These are phyloP conservation scores for Claviceps sp. DNA, from an alignment of 2,329 filamentous ascomycete species.

Conservation along the genomic window DNA sequence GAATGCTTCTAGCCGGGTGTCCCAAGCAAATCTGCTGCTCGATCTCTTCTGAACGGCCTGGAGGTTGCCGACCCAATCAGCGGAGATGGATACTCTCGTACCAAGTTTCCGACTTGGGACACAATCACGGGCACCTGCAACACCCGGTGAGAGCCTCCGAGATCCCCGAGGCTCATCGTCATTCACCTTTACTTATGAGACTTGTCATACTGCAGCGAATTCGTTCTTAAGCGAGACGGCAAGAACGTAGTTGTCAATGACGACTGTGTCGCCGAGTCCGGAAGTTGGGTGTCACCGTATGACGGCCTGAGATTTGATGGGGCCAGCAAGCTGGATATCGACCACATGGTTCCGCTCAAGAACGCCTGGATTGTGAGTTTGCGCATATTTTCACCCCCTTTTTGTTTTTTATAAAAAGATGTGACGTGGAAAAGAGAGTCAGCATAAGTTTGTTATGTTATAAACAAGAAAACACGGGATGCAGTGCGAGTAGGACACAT, in stretches of 20 bases:
- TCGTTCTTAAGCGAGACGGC: constrained; percentile 62
- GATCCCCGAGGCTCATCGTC: background rate
- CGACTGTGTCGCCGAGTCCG: constrained; percentile 50
- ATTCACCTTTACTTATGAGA: background rate
- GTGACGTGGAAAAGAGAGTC: background rate
- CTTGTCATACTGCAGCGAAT: constrained; percentile 33
- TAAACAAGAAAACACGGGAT: no score
- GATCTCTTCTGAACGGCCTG: constrained; percentile 42
- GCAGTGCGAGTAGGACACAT: background rate
- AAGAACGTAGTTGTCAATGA: constrained; percentile 43
- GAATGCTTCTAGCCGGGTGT: constrained; percentile 38
- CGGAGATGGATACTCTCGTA: constrained; percentile 46
- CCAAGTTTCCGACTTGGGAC: constrained; percentile 60
- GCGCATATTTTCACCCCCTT: background rate
- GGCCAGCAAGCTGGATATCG: constrained; percentile 63
- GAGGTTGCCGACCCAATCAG: constrained; percentile 43
- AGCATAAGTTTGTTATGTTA: background rate
- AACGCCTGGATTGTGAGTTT: constrained; percentile 60
- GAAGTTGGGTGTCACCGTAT: constrained; percentile 59
- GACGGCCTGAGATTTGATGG: constrained; percentile 59
- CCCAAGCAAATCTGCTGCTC: constrained; percentile 43
- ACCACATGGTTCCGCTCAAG: constrained; percentile 70
- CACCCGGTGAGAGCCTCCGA: constrained; percentile 32
- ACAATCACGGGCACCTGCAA: constrained; percentile 55
- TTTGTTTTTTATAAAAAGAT: accelerated